Evolutionary conservation across 1,284 basidiomycete genomes (phyloP).

Genomic region (Veloporphyrellus conicus): DNA sequence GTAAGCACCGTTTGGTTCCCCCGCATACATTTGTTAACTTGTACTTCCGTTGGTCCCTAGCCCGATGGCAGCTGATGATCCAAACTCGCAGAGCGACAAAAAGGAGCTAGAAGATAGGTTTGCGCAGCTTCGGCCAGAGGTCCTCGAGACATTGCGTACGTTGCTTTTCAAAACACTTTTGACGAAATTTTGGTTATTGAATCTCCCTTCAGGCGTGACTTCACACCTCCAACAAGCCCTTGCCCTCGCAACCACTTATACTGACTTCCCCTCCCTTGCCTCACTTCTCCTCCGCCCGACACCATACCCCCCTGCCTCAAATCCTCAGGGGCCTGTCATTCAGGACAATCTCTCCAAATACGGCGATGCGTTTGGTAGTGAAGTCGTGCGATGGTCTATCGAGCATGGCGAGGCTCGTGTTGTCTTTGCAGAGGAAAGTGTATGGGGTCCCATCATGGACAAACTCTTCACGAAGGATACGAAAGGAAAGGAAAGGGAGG

Average conservation of each 20-base stretch:
- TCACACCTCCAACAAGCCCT: constrained; percentile 72
- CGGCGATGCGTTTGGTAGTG: constrained; percentile 79
- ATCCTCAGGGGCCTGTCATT: constrained; percentile 57
- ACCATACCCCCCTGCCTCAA: constrained; percentile 59
- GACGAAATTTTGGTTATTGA: too few relatives aligned
- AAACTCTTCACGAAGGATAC: constrained; percentile 57
- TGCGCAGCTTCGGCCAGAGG: constrained; percentile 61
- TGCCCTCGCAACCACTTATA: constrained; percentile 77
- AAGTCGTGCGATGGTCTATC: constrained; percentile 85
- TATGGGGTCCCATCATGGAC: constrained; percentile 54
- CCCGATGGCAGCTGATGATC: constrained; percentile 42
- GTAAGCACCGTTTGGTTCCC: constrained; percentile 34
- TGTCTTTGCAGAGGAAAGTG: constrained; percentile 30
- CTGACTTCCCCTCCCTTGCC: constrained; percentile 79
- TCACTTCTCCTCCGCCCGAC: constrained; percentile 71
- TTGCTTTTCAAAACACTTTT: constrained; percentile 3
- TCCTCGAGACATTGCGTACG: constrained; percentile 75
- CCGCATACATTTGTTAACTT: constrained; percentile 4
- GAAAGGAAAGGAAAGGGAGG: constrained; percentile 29
- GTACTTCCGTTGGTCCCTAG: too few relatives aligned
- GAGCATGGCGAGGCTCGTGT: constrained; percentile 56
- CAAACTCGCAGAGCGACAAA: constrained; percentile 48
- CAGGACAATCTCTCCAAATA: constrained; percentile 77
- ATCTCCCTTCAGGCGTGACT: constrained; percentile 40
- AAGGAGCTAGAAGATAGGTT: constrained; percentile 64